Conservation (phyloP, 2,329 filamentous ascomycete genomes). For the Aureobasidium uvarum region DNA sequence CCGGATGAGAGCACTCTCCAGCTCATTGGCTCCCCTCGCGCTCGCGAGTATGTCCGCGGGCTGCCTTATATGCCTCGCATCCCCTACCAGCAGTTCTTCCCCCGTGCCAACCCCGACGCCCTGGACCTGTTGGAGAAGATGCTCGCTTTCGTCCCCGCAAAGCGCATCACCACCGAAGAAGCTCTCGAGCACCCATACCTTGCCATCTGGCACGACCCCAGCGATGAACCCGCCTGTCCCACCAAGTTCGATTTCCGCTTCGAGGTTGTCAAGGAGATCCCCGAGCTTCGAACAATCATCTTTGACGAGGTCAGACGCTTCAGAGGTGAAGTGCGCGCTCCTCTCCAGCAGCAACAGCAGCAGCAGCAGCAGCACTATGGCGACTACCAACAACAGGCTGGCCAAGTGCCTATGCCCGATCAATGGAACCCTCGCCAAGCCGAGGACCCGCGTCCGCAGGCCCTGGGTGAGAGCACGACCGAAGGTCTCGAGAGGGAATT, state of each 20-base stretch:
- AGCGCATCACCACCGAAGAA: conserved; percentile 89
- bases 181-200: conserved; percentile 96
- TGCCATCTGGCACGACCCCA: conserved; percentile 97
- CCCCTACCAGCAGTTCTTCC: conserved; percentile 83
- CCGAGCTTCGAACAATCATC: conserved; percentile 96
- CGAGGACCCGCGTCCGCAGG: conserved; percentile 62
- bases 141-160: conserved; percentile 94
- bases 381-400: conserved; percentile 37
- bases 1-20: conserved; percentile 92
- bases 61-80: conserved; percentile 93
- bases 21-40: conserved; percentile 90
- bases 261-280: conserved; percentile 92
- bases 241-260: conserved; percentile 98
- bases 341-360: conserved; percentile 48
- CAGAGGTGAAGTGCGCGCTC: conserved; percentile 52
- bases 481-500: conserved; percentile 48
- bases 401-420: conserved; percentile 62
- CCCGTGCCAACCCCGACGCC: conserved; percentile 91
- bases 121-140: conserved; percentile 94
- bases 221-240: conserved; percentile 90
- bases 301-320: conserved; percentile 90
- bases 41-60: conserved; percentile 89
- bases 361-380: conserved; percentile 48
- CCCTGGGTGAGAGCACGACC: conserved; percentile 34
- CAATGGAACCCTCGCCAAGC: conserved; percentile 57